Percentiles rank a stretch among this genome's conserved stretches.
Evolutionary conservation across 1,139 yeast genomes (phyloP).

Genomic region (Pneumocystis sp.): DNA sequence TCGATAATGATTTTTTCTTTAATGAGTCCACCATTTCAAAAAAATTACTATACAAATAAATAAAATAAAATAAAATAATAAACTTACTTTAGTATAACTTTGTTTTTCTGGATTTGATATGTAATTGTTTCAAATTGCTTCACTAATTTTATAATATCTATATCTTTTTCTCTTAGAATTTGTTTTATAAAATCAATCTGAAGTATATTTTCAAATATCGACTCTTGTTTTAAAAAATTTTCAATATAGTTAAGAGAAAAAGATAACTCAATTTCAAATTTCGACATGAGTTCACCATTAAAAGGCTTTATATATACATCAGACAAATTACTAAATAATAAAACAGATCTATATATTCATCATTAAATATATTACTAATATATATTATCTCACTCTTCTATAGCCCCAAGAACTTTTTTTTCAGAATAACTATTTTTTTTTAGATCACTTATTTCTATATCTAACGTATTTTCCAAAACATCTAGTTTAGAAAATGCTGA

Average conservation of each 20-base stretch:
- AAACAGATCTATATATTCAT: slow-evolving; percentile 1
- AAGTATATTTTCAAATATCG: background rate
- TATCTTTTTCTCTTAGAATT: background rate
- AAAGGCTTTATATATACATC: background rate
- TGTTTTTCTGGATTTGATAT: background rate
- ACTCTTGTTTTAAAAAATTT: background rate
- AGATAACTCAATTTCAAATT: background rate
- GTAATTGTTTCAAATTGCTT: background rate
- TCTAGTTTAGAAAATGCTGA: slow-evolving; percentile 6
- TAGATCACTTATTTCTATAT: slow-evolving; percentile 4
- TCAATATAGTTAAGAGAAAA: background rate
- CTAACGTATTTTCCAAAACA: slow-evolving; percentile 7
- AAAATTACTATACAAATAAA: background rate
- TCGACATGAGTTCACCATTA: slow-evolving; percentile 2
- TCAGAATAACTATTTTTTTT: slow-evolving; percentile 1
- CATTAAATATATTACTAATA: background rate
- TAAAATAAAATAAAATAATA: background rate
- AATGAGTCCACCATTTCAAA: background rate
- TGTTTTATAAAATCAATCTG: background rate
- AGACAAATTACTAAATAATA: background rate
- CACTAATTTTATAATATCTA: background rate
- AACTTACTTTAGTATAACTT: background rate
- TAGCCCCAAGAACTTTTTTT: background rate
- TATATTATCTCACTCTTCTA: slow-evolving; percentile 1
- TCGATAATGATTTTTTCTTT: background rate